Conservation (phyloP, 192 early-diverging fungal genomes). For the Coemansia sp. region DNA sequence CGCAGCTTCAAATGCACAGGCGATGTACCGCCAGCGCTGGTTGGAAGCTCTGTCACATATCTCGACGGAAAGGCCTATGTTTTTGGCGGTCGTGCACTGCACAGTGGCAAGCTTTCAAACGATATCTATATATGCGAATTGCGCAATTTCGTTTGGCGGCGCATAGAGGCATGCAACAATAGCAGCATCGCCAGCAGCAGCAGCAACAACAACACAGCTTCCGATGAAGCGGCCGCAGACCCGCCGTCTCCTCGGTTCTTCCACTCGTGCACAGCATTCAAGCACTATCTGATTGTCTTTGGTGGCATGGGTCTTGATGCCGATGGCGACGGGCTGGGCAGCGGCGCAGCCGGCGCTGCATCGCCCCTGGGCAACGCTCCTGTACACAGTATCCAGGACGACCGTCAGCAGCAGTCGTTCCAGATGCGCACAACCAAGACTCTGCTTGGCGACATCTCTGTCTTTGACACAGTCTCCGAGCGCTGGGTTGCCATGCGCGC, state of each 20-base stretch:
- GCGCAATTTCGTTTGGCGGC: constrained; percentile 65
- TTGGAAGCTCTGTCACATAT: constrained; percentile 68
- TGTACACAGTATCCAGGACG: constrained; percentile 26
- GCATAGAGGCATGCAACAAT: constrained; percentile 25
- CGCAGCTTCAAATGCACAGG: constrained; percentile 61
- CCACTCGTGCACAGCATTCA: constrained; percentile 72
- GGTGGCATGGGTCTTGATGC: constrained; percentile 75
- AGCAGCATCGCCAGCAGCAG: not conserved
- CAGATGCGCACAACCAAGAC: constrained; percentile 57
- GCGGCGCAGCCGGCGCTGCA: constrained; percentile 5
- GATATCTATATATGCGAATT: constrained; percentile 70
- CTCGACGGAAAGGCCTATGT: constrained; percentile 63
- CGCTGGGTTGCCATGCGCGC: constrained; percentile 52
- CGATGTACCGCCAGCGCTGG: constrained; percentile 72
- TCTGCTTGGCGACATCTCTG: constrained; percentile 70
- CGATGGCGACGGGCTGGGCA: constrained; percentile 17
- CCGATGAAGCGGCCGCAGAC: not conserved
- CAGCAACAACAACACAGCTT: not conserved
- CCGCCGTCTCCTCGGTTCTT: constrained; percentile 65
- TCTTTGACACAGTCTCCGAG: constrained; percentile 62
- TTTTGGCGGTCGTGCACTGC: constrained; percentile 71
- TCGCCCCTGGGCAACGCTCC: constrained; percentile 4
- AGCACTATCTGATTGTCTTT: constrained; percentile 68
- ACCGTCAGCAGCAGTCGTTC: constrained; percentile 56
- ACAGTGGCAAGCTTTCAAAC: constrained; percentile 70